These are phyloP conservation scores for Eucalyptus victrix DNA, from an alignment of 345 rosid genomes.

Conservation along the genomic window DNA sequence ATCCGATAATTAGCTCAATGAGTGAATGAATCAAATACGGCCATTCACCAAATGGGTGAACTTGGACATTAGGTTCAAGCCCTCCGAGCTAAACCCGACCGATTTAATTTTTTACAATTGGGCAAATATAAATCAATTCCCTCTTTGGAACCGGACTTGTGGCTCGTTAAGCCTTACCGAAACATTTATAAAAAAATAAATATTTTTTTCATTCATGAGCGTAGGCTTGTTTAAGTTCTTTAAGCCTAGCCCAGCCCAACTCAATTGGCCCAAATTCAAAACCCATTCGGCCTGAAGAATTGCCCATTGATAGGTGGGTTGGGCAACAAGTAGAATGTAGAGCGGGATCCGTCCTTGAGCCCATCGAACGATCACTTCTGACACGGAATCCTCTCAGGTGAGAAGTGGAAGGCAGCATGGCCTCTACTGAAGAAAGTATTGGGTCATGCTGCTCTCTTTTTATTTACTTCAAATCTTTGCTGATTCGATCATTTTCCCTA, in stretches of 20 bases:
- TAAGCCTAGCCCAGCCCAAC: neutral
- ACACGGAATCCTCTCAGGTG: neutral
- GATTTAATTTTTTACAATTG: neutral
- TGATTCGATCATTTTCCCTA: too few relatives aligned
- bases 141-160: neutral
- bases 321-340: neutral
- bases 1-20: rapidly evolving
- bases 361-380: neutral
- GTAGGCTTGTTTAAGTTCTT: neutral
- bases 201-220: neutral
- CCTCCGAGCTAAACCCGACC: neutral
- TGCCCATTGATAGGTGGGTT: neutral
- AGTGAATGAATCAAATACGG: neutral
- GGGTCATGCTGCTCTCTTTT: too few relatives aligned
- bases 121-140: neutral
- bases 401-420: neutral
- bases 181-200: neutral
- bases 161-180: neutral
- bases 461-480: too few relatives aligned
- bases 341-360: neutral
- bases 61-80: neutral
- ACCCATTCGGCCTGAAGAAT: neutral
- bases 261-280: neutral
- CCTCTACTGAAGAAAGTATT: neutral
- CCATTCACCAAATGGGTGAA: neutral